phyloP scores from a whole-genome alignment of 495 filamentous ascomycete genomes.

The Talaromyces wortmannii region DNA sequence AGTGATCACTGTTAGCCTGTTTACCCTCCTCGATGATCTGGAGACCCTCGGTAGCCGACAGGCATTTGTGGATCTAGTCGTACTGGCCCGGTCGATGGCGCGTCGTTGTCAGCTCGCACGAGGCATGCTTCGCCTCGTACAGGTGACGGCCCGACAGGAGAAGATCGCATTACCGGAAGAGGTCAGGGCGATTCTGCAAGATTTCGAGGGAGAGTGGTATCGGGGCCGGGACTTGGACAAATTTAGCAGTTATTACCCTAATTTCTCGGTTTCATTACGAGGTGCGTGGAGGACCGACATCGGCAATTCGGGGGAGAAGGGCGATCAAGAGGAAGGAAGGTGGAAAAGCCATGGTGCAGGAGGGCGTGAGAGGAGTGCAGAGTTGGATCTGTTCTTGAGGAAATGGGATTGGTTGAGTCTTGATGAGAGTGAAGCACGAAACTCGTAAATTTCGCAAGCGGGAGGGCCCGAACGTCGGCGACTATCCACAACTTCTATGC shows the following conservation, averaged over 20 bases:
- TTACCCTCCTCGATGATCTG: conserved; percentile 13
- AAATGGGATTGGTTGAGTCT: conserved; percentile 12
- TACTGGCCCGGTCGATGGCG: conserved; percentile 8
- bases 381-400: conserved; percentile 12
- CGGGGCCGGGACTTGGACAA: conserved; percentile 1
- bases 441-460: neutral
- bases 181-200: conserved; percentile 46
- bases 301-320: neutral
- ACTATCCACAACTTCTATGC: no score
- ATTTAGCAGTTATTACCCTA: conserved; percentile 14
- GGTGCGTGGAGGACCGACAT: neutral
- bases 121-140: conserved; percentile 29
- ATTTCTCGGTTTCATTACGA: conserved; percentile 5
- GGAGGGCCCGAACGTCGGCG: no score
- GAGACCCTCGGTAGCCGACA: conserved; percentile 2
- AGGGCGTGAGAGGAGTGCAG: neutral
- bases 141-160: conserved; percentile 48
- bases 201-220: conserved; percentile 11
- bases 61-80: conserved; percentile 12
- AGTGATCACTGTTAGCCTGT: conserved; percentile 6
- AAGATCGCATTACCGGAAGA: conserved; percentile 55
- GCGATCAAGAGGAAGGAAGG: neutral
- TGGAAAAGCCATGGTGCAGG: neutral
- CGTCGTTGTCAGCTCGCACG: conserved; percentile 13
- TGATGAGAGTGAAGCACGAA: neutral